Conservation (phyloP, 208 protist species). For the Trypanosoma platydactyli region DNA sequence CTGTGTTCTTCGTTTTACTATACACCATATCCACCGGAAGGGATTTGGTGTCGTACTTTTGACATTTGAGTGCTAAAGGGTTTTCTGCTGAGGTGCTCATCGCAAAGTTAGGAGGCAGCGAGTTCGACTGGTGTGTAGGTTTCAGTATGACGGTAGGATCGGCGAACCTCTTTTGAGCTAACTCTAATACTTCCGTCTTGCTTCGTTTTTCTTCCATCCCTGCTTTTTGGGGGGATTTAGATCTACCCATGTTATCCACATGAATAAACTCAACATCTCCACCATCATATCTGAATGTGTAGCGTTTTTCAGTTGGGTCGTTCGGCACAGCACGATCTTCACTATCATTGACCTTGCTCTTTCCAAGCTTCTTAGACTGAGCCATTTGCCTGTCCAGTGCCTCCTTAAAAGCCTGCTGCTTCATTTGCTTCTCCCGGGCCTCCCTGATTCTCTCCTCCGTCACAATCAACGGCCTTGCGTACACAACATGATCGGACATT, state of each 20-base stretch:
- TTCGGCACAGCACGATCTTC: slow-evolving; percentile 8
- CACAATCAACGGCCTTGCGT: slow-evolving; percentile 49
- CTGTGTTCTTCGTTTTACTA: slow-evolving; percentile 13
- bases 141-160: background rate
- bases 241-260: background rate
- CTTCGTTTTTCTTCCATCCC: background rate
- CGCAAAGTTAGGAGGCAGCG: slow-evolving; percentile 60
- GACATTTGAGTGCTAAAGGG: slow-evolving; percentile 20
- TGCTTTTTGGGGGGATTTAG: background rate
- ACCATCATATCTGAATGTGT: slow-evolving; percentile 54
- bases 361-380: slow-evolving; percentile 32
- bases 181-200: background rate
- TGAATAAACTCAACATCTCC: slow-evolving; percentile 42
- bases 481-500: slow-evolving; percentile 44
- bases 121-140: slow-evolving; percentile 51
- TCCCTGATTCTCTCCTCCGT: slow-evolving; percentile 68
- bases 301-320: slow-evolving; percentile 28
- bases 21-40: slow-evolving; percentile 61
- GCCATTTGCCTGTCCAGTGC: slow-evolving; percentile 74
- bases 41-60: slow-evolving; percentile 61
- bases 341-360: slow-evolving; percentile 9
- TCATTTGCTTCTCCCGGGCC: slow-evolving; percentile 55
- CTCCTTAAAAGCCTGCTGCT: slow-evolving; percentile 58
- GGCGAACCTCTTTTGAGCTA: background rate
- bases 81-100: slow-evolving; percentile 31